Evolutionary conservation across 106 monocot genomes (phyloP), one percentile per base, ranked within the genome.

Genomic region (Xerophyta viscosa): DNA sequence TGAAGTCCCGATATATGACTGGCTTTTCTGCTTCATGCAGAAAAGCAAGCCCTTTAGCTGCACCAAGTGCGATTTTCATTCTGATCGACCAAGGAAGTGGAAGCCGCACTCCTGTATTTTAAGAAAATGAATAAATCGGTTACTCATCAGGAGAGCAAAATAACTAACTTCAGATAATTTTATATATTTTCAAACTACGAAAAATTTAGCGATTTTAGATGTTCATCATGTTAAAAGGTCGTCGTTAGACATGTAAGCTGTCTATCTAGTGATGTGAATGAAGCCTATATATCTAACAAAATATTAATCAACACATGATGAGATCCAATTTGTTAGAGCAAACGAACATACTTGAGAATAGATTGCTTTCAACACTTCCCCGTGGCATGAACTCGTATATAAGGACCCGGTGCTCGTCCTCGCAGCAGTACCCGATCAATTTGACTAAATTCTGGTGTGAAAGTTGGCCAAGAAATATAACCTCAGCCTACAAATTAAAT

Each of bases 1-100:
- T 82, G 60, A 82, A 82, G 67, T 82, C 82, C 2, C 82, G 82
- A 64, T 69, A 77, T 68, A 82, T 82, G 28, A 82, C 76, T 42
- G 82, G 82, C 30, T 61, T 69, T 46, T 72, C 61, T 50, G 82
- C 82, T 60, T 72, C 82, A 65, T 82, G 82, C 36, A 82, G 82
- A 36, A 77, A 82, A 31, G 82, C 82, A 64, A 82, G 76, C 41
- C 82, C 82, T 33, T 77, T 82, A 50, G 82, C 82, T 27, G 82
- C 76, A 27, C 72, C 82, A 60, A 72, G 42, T 56, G 72, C 82
- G 62, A 82, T 82, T 52, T 77, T 76, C 76, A 82, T 69, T 60
- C 82, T 68, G 30, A 64, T 69, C 13, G 52, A 51, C 76, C 82
- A 76, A 46, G 82, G 60, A 58, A 82, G 72, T 17, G 76, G 69